Base-by-base conservation (phyloP, 768 basidiomycete genomes). In the Phanerodontia chrysosporium region DNA sequence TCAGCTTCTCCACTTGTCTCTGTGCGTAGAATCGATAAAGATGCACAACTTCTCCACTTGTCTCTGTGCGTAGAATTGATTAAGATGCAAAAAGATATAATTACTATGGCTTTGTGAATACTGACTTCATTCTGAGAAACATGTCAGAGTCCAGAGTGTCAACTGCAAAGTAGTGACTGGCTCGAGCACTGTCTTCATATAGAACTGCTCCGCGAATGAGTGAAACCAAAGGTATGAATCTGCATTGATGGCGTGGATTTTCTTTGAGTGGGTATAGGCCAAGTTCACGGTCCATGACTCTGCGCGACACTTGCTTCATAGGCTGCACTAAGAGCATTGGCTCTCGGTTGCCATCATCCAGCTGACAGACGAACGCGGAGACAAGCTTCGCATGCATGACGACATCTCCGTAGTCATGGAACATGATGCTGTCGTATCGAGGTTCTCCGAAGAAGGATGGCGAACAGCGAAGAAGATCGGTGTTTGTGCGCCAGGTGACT, bases 351-450 rank as follows among this genome's bases (percentile, higher is more conserved):
- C 51, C 58, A 13, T 32, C 29, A 16, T 25, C 46, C 22, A 59
- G 13, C 35, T 53, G 29, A 42, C 29, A 53, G 9, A 44, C 36
- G 39, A 59, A 59, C 18, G 42, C 3, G 36, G 21, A 45, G 7
- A 59, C 27, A 3, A 59, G 44, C 29, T 59, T 5, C 9, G 16
- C 58, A 28, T 53, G 57, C 3, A 46, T 29, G 14, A 29, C 25
- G 2, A 28, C 16, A 7, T n/a, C 16, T 7, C 28, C 55, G 0
- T 35, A 14, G 1, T 61, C 61, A 3, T 72, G 45, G 16, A 72
- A 45, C 24, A 77, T 56, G 0, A 72, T 64, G 36, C 52, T 62
- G 52, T 75, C 71, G 58, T 58, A 60, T 18, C 64, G 55, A 1
- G 53, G 48, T 2, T 9, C 4, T 18, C 55, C 53, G 45, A 64